Percentiles rank a stretch among this genome's conserved stretches.
Evolutionary conservation across 441 rosid species (phyloP).

Genomic region (Sinapis alba): DNA sequence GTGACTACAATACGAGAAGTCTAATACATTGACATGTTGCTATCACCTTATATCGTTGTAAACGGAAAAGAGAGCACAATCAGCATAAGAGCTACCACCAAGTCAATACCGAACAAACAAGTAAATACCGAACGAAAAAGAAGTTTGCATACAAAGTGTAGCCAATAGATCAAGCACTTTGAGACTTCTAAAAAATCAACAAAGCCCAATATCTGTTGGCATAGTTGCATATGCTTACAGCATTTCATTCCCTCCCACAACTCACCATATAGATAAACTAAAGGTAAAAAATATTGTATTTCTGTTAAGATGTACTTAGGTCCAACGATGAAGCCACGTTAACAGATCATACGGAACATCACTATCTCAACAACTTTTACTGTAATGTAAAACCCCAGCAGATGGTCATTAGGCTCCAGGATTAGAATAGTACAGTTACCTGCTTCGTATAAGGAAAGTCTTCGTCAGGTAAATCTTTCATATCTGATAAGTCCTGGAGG

Average conservation of each 20-base stretch:
- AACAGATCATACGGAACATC: conserved; percentile 6
- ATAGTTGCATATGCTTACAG: conserved; percentile 10
- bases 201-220: background rate
- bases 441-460: conserved; percentile 84
- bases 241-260: background rate
- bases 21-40: conserved; percentile 2
- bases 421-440: conserved; percentile 48
- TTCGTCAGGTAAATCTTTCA: conserved; percentile 84
- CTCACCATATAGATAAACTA: background rate
- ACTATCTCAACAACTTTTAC: conserved; percentile 8
- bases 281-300: conserved; percentile 3
- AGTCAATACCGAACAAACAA: background rate
- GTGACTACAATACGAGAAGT: background rate
- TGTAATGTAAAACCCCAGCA: conserved; percentile 4
- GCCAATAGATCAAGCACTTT: conserved; percentile 8
- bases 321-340: conserved; percentile 12
- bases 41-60: background rate
- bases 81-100: conserved; percentile 13
- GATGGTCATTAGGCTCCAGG: conserved; percentile 16
- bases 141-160: background rate
- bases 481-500: conserved; percentile 77
- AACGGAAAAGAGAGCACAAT: conserved; percentile 1
- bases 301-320: background rate
- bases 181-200: background rate
- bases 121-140: background rate